Evolutionary conservation across 129 eudicot species (phyloP), one percentile per base, ranked within the genome.

Genomic region (Flaveria robusta): DNA sequence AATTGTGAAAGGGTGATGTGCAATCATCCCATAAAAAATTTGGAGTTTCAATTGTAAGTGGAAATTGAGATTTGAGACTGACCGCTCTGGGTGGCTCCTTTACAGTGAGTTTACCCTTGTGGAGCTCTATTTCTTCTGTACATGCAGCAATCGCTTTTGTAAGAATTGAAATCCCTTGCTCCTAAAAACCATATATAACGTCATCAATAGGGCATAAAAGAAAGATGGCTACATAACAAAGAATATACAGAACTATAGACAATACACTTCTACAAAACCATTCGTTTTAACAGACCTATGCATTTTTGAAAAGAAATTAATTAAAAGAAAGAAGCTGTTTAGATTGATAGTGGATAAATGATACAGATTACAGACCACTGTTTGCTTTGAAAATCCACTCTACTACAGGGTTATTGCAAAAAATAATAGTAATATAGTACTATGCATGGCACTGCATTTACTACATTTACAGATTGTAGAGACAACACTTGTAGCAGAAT

Each of bases 51-150:
- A 41, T 42, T 1, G 52, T 4, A 34, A 62, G 34, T 46, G 34
- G 50, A 22, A 64, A 27, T 1, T 46, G 67, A 64, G 75, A 69
- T 87, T 90, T 34, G 70, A 56, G 71, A 68, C 89, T 90, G 42
- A 88, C 97, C 56, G 96, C 92, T 93, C 93, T 85, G n/a, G 97
- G 88, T 77, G 92, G 86, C 80, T 88, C 88, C 86, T 87, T 90
- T 55, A 93, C 88, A 58, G 78, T 67, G 51, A 90, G 91, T 83
- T 90, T 91, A 56, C 98, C 96, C 76, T 87, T 87, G 81, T 90
- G 89, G 52, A 71, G 89, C 77, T 85, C 92, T 52, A 93, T 85
- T 84, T 82, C 91, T 74, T 83, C 89, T 2, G 84, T 81, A 85
- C 97, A 90, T 24, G 97, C 96, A 77, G 42, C 88, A 72, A 93